Base-by-base conservation (phyloP, 768 basidiomycete genomes). In the Hericium alpestre region DNA sequence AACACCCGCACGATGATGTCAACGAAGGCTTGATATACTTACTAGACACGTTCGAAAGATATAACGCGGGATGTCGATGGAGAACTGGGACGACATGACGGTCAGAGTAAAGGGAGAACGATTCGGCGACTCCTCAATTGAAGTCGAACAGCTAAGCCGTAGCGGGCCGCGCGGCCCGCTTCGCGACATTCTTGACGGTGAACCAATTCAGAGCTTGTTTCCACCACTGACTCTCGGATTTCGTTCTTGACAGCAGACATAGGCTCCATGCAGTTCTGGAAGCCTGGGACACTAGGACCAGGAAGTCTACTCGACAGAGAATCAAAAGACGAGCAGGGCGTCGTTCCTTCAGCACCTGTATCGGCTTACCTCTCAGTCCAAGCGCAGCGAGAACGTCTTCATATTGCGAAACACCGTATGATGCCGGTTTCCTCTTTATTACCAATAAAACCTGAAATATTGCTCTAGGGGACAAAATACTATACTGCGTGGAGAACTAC, bases 341-440 rank as follows among this genome's bases (percentile, higher is more conserved):
- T 93, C 8, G 69, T 92, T 16, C 78, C 82, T 8, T 87, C 87
- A 52, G 80, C 85, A 0, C 79, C 82, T 2, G 66, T 73, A 22
- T 74, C 76, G 46, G 70, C 76, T 22, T 74, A 77, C 13, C 71
- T 86, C 9, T 81, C 87, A 4, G 74, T 93, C 15, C 84, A 86
- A 57, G 78, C 79, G 37, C 88, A 93, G 64, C 77, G 94, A 51
- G 85, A 90, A 68, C 74, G 83, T 4, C 74, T 98, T 27, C 95
- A 95, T 0, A 97, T 99, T 56, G 86, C 81, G 69, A 93, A 90
- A 67, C 90, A 99, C 69, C 80, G 94, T 87, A 60, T 58, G 81
- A 15, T 37, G n/a, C 40, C 13, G 50, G 32, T 39, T 25, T 56
- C 53, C 49, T 46, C 47, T 53, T 49, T 37, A 37, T 50, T 40